Evolutionary conservation across 495 filamentous ascomycete genomes (phyloP).

Genomic region (Xylaria castorea): DNA sequence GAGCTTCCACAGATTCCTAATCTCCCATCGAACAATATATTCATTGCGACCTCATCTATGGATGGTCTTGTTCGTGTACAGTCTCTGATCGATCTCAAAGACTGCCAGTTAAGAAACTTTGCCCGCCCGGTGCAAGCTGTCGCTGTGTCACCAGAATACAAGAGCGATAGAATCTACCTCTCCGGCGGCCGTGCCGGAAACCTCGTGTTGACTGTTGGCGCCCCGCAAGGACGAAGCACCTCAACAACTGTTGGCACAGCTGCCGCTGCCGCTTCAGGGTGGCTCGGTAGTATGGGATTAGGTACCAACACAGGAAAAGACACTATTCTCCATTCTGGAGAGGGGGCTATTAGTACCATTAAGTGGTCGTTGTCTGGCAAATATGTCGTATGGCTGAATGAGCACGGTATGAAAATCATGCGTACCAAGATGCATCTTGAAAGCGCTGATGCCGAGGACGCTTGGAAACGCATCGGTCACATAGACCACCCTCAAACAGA

Average conservation of each 20-base stretch:
- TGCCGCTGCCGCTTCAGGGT: constrained; percentile 83
- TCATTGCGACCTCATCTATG: constrained; percentile 91
- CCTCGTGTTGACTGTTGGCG: constrained; percentile 85
- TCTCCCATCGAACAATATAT: constrained; percentile 82
- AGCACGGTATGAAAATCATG: constrained; percentile 98
- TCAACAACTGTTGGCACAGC: constrained; percentile 81
- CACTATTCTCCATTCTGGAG: constrained; percentile 86
- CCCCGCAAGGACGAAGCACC: constrained; percentile 75
- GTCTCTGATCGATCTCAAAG: constrained; percentile 73
- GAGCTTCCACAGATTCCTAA: constrained; percentile 62
- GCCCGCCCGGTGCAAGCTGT: constrained; percentile 89
- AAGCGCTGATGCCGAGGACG: constrained; percentile 74
- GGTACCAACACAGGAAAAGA: constrained; percentile 82
- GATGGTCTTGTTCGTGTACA: constrained; percentile 93
- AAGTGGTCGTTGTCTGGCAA: constrained; percentile 91
- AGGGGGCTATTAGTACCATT: constrained; percentile 87
- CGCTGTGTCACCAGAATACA: constrained; percentile 90
- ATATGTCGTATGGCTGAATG: constrained; percentile 93
- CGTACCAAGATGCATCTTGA: constrained; percentile 84
- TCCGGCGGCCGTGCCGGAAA: constrained; percentile 91
- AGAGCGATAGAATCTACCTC: constrained; percentile 81
- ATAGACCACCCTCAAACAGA: constrained; percentile 80
- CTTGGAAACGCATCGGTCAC: constrained; percentile 96
- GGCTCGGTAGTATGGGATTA: constrained; percentile 85
- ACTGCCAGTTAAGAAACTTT: constrained; percentile 91